phyloP scores from a whole-genome alignment of 2,329 filamentous ascomycete genomes.

The Sarocladium oryzae region DNA sequence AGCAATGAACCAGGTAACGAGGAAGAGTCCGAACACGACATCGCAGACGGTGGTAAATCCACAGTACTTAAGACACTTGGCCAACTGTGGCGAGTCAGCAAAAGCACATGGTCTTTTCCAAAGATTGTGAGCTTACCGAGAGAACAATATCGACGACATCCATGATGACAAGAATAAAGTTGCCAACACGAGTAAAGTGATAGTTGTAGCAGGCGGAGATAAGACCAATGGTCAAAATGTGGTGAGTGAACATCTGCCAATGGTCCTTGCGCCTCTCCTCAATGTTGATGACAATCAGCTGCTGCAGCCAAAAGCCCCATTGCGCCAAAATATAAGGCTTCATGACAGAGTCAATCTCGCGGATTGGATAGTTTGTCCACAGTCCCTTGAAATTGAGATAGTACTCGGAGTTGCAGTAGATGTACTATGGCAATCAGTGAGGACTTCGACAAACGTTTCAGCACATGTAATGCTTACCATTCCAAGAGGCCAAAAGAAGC shows the following conservation, averaged over 20 bases:
- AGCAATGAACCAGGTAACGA: conserved; percentile 74
- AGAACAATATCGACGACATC: conserved; percentile 87
- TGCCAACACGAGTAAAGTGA: conserved; percentile 79
- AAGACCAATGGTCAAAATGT: conserved; percentile 80
- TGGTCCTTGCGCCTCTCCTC: conserved; percentile 93
- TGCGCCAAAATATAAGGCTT: conserved; percentile 90
- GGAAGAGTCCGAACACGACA: conserved; percentile 75
- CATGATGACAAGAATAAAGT: conserved; percentile 86
- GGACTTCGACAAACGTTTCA: neutral
- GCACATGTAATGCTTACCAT: conserved; percentile 54
- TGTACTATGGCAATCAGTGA: conserved; percentile 50
- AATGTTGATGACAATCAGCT: conserved; percentile 89
- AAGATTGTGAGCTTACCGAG: conserved; percentile 51
- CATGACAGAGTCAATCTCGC: conserved; percentile 65
- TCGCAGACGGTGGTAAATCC: conserved; percentile 74
- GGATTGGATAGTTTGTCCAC: conserved; percentile 79
- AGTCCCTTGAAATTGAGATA: conserved; percentile 70
- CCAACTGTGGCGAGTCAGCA: conserved; percentile 47
- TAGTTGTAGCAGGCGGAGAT: conserved; percentile 81
- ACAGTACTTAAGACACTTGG: conserved; percentile 91
- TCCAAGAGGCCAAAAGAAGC: conserved; percentile 74
- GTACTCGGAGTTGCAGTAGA: conserved; percentile 71
- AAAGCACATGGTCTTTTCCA: neutral
- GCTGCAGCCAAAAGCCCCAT: conserved; percentile 89
- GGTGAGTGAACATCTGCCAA: conserved; percentile 92